Evolutionary conservation across 345 rosid species (phyloP).

Genomic region (Adansonia digitata): DNA sequence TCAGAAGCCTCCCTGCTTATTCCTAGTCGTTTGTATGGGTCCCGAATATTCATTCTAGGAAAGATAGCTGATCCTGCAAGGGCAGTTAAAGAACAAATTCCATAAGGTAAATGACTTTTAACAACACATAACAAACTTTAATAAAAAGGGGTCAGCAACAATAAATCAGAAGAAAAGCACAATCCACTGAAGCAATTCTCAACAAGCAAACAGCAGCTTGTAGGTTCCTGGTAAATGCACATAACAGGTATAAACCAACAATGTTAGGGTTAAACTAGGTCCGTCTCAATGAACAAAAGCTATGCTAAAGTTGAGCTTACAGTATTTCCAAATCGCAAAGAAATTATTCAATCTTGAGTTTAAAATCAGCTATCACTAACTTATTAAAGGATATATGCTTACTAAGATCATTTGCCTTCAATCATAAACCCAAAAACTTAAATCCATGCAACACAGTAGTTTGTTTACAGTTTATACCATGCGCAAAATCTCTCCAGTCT

Average conservation of each 20-base stretch:
- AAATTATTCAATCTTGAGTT: slow-evolving; percentile 4
- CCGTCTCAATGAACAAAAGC: background rate
- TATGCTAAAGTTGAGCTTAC: background rate
- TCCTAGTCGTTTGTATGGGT: slow-evolving; percentile 88
- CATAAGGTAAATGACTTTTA: background rate
- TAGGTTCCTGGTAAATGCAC: background rate
- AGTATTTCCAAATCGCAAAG: background rate
- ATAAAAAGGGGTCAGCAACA: background rate
- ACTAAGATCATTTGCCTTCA: background rate
- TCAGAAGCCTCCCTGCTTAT: slow-evolving; percentile 92
- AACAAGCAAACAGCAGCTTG: background rate
- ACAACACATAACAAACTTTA: background rate
- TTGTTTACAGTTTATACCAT: background rate
- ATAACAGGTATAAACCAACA: slow-evolving; percentile 7
- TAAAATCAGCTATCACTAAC: background rate
- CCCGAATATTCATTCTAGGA: slow-evolving; percentile 77
- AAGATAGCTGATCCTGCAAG: slow-evolving; percentile 51
- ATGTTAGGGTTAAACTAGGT: background rate
- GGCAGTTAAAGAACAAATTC: background rate
- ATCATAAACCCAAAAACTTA: background rate
- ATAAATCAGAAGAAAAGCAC: background rate
- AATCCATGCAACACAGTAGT: background rate
- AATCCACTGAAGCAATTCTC: background rate
- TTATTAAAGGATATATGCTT: background rate
- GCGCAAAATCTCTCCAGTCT: slow-evolving; percentile 9